Conservation (phyloP, 2,329 filamentous ascomycete species). For the Ophiocordyceps camponoti-rufipedis region DNA sequence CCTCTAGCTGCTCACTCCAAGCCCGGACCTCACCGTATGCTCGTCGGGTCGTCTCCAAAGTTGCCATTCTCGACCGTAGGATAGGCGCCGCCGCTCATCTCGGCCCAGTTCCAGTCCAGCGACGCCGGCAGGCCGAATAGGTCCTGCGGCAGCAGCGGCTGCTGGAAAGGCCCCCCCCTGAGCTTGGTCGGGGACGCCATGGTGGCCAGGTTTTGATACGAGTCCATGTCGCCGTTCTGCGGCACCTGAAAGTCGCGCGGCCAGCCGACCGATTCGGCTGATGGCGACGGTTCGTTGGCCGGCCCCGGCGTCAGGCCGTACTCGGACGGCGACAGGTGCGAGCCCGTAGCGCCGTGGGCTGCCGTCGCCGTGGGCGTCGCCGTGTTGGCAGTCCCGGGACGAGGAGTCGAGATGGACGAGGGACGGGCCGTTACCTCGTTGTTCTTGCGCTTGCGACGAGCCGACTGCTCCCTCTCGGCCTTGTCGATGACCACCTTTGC, state of each 20-base stretch:
- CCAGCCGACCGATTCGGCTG: constrained; percentile 25
- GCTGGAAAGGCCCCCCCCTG: constrained; percentile 37
- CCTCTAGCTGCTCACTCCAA: too few species aligned
- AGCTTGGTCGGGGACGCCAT: constrained; percentile 11
- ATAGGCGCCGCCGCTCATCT: constrained; percentile 48
- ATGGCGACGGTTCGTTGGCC: constrained; percentile 23
- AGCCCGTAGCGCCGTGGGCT: constrained; percentile 3
- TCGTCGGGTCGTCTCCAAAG: constrained; percentile 14
- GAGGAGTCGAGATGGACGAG: constrained; percentile 2
- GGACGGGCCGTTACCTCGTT: constrained; percentile 21
- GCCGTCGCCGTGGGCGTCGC: constrained; percentile 1
- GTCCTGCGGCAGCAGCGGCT: constrained; percentile 82
- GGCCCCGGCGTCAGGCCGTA: constrained; percentile 6
- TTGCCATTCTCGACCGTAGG: constrained; percentile 46
- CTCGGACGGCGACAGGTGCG: constrained; percentile 11
- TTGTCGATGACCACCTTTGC: constrained; percentile 82
- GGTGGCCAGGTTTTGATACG: constrained; percentile 26
- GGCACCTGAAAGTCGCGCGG: constrained; percentile 23
- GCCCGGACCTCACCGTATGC: not conserved
- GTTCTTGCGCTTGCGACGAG: constrained; percentile 70
- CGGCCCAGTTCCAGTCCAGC: constrained; percentile 71
- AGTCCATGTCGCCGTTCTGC: constrained; percentile 21
- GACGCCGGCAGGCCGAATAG: constrained; percentile 94
- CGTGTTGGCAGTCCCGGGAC: constrained; percentile 1
- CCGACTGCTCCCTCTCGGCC: constrained; percentile 66